These are phyloP conservation scores for Penicillium goetzii DNA, from an alignment of 495 filamentous ascomycete species.

Conservation along the genomic window DNA sequence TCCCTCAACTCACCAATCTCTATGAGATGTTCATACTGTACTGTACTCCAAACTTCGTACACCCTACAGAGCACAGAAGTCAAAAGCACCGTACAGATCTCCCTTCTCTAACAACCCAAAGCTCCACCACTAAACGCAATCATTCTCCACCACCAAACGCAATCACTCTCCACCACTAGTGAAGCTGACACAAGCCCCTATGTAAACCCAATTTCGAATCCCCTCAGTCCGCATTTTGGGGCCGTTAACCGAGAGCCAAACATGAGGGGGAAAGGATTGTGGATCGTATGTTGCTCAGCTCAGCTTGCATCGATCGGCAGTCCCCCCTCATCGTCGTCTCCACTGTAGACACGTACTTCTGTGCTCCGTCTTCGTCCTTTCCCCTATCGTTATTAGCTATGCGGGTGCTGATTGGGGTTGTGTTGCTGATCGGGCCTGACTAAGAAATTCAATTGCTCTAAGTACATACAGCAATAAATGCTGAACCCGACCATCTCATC, in stretches of 20 bases:
- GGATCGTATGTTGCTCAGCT: background rate
- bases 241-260: background rate
- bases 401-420: background rate
- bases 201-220: background rate
- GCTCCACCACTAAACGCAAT: background rate
- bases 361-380: background rate
- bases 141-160: background rate
- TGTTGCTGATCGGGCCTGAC: background rate
- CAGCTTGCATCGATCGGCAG: background rate
- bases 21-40: background rate
- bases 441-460: background rate
- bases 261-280: background rate
- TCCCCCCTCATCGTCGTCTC: background rate
- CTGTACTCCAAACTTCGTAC: background rate
- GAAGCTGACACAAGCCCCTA: constrained; percentile 2
- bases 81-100: background rate
- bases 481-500: background rate
- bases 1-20: background rate
- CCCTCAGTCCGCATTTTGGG: background rate
- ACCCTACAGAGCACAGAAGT: background rate
- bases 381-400: background rate
- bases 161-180: background rate
- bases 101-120: background rate
- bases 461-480: background rate
- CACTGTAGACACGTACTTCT: background rate